Conservation (phyloP, 768 basidiomycete species). For the Hypsizygus marmoreus region DNA sequence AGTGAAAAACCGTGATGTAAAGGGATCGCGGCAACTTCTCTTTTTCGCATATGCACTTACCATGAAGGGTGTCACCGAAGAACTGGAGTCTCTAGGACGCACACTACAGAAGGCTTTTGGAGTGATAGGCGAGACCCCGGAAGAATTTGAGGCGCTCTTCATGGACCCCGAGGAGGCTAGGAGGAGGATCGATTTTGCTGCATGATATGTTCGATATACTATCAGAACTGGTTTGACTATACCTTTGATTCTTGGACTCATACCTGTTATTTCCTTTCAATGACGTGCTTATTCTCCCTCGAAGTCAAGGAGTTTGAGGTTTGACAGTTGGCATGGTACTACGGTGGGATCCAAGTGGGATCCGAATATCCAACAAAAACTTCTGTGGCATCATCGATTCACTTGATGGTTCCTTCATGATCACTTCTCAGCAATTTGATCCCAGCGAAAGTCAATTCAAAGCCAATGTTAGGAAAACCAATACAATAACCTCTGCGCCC, state of each 20-base stretch:
- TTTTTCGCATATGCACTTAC: constrained; percentile 94
- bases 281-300: too few relatives aligned
- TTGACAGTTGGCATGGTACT: too few relatives aligned
- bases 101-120: constrained; percentile 91
- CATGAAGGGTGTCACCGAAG: constrained; percentile 92
- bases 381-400: too few relatives aligned
- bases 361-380: too few relatives aligned
- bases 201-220: constrained; percentile 10
- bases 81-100: constrained; percentile 80
- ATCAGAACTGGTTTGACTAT: too few relatives aligned
- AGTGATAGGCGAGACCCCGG: constrained; percentile 79
- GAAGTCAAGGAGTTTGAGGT: too few relatives aligned
- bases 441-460: too few relatives aligned
- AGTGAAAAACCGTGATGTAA: constrained; percentile 80
- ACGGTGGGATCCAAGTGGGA: too few relatives aligned
- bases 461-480: background rate
- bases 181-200: constrained; percentile 21
- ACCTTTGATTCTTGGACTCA: too few relatives aligned
- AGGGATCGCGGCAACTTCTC: constrained; percentile 81
- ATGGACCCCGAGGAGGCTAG: constrained; percentile 28
- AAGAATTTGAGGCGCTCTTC: constrained; percentile 86
- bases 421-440: too few relatives aligned
- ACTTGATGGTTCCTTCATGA: too few relatives aligned
- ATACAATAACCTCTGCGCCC: background rate
- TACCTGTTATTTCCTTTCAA: too few relatives aligned